Conservation (phyloP, 495 filamentous ascomycete species). For the Xylaria grammica region DNA sequence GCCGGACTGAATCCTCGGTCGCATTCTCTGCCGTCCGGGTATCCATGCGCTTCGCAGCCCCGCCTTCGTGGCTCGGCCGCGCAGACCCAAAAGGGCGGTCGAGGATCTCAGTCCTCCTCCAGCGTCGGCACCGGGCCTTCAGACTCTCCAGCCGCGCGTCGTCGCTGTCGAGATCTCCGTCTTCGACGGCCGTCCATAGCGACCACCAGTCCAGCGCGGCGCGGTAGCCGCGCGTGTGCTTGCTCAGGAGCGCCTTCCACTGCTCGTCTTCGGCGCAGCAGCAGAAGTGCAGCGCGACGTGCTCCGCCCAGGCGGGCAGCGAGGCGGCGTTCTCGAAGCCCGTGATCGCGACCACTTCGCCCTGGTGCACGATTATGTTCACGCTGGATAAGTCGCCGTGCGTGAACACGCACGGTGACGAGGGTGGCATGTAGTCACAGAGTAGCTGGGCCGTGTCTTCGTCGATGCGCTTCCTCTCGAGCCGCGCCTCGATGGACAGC, state of each 20-base stretch:
- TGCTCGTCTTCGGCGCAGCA: conserved; percentile 34
- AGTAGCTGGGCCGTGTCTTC: conserved; percentile 21
- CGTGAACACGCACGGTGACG: conserved; percentile 31
- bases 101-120: conserved; percentile 5
- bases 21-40: neutral
- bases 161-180: neutral
- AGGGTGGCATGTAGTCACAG: conserved; percentile 31
- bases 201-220: conserved; percentile 35
- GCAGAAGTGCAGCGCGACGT: conserved; percentile 32
- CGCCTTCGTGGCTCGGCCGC: neutral
- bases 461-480: conserved; percentile 19
- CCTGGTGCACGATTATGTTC: conserved; percentile 28
- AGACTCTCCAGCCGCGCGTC: neutral
- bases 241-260: conserved; percentile 35
- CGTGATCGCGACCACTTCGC: conserved; percentile 26
- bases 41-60: neutral
- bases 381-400: conserved; percentile 33
- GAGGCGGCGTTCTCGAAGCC: conserved; percentile 33
- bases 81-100: neutral
- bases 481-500: conserved; percentile 19
- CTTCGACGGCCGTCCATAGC: conserved; percentile 31
- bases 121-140: neutral
- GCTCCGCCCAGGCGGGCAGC: conserved; percentile 34
- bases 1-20: conserved; percentile 2
- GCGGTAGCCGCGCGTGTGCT: conserved; percentile 19